Percentiles rank a stretch among this genome's conserved stretches.
These are phyloP conservation scores for Colletotrichum theobromicola DNA, from an alignment of 2,329 filamentous ascomycete species.

Conservation along the genomic window DNA sequence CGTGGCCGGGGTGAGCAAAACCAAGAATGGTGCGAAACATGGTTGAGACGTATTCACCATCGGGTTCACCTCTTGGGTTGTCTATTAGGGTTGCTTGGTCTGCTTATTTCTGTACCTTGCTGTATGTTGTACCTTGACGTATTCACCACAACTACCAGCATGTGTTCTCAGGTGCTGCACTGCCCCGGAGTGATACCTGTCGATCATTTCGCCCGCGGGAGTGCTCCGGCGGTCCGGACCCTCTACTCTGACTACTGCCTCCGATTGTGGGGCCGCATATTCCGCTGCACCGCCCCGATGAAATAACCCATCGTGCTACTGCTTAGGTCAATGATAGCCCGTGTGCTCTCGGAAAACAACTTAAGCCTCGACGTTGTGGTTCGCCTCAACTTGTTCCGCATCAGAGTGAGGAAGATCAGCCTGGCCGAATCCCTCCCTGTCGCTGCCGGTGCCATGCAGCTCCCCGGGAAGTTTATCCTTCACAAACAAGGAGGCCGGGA, in stretches of 20 bases:
- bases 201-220: not conserved
- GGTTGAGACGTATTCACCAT: not conserved
- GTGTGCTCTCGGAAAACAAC: fast-evolving
- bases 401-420: not conserved
- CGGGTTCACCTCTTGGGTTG: no score
- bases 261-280: not conserved
- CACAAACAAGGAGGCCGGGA: not conserved
- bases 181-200: not conserved
- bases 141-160: not conserved
- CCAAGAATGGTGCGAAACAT: not conserved
- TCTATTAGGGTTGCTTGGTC: no score
- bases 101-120: no score
- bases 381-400: not conserved
- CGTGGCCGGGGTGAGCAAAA: not conserved
- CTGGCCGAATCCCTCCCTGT: not conserved
- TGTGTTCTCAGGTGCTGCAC: not conserved
- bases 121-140: no score
- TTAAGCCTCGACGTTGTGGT: not conserved
- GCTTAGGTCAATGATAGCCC: not conserved
- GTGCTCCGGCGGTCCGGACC: not conserved
- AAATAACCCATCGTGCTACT: not conserved
- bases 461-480: not conserved
- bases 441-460: not conserved
- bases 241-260: not conserved
- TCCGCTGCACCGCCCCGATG: not conserved